Evolutionary conservation across 2,329 filamentous ascomycete species (phyloP).

Genomic region (Colletotrichum graminicola): DNA sequence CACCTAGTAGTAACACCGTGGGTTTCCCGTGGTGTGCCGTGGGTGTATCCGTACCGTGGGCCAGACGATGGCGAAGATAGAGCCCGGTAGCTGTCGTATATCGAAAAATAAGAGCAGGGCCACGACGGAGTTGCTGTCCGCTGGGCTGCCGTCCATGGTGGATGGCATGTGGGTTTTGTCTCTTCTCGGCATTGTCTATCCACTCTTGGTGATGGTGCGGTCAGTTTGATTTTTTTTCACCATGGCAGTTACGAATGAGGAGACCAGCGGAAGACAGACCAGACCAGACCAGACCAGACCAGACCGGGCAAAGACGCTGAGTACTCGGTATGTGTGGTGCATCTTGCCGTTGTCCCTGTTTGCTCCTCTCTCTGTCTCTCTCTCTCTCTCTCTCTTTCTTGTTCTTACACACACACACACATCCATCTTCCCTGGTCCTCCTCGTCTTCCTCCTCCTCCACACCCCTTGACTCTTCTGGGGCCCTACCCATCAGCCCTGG

Average conservation of each 20-base stretch:
- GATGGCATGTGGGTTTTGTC: constrained; percentile 29
- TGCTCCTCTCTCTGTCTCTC: neutral
- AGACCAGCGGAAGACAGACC: constrained; percentile 6
- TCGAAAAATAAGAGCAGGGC: constrained; percentile 11
- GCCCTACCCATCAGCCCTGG: constrained; percentile 34
- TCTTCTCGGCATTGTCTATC: constrained; percentile 26
- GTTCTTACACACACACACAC: neutral
- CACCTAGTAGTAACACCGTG: constrained; percentile 6
- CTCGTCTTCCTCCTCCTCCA: neutral
- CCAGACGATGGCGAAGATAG: constrained; percentile 24
- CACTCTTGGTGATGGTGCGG: constrained; percentile 1
- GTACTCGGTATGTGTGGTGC: constrained; percentile 15
- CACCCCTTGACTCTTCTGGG: constrained; percentile 8
- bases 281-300: too few relatives aligned
- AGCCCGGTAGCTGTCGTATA: constrained; percentile 19
- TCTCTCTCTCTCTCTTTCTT: neutral
- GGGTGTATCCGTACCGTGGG: constrained; percentile 10
- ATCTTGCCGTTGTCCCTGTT: constrained; percentile 19
- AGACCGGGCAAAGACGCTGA: neutral
- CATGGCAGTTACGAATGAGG: constrained; percentile 3
- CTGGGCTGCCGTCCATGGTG: constrained; percentile 31
- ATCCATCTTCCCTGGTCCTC: neutral
- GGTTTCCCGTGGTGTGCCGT: constrained; percentile 7
- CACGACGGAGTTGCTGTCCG: constrained; percentile 19
- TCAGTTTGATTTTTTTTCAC: neutral